These are phyloP conservation scores for Stentor roeselii DNA, from an alignment of 73 alveolate species.

Conservation along the genomic window DNA sequence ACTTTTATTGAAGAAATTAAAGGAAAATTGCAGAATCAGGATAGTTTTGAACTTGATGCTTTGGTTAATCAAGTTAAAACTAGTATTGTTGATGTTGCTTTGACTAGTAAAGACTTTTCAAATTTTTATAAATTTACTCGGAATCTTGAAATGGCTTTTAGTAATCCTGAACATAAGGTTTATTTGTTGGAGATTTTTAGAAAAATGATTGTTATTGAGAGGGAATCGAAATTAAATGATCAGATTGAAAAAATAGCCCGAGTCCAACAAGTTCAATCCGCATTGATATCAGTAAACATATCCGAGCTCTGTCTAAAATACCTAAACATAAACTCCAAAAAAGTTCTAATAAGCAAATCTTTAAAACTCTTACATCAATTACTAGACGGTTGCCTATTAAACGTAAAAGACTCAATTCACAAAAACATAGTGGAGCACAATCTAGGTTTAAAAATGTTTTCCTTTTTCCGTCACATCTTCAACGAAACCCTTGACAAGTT, in stretches of 20 bases:
- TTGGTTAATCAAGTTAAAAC: background rate
- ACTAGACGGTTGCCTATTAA: background rate
- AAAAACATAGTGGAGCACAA: background rate
- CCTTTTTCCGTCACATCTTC: background rate
- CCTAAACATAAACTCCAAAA: background rate
- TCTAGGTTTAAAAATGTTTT: background rate
- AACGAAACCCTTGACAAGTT: background rate
- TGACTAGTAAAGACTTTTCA: background rate
- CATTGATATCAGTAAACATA: background rate
- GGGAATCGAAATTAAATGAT: background rate
- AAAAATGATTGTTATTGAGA: background rate
- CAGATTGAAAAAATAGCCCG: background rate
- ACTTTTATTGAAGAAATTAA: no score
- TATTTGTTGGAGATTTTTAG: conserved; percentile 19
- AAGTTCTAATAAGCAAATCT: background rate
- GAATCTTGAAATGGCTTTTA: conserved; percentile 71
- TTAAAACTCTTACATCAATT: background rate
- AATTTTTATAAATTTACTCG: conserved; percentile 43
- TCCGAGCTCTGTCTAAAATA: background rate
- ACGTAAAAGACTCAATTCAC: background rate
- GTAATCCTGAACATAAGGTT: conserved; percentile 55
- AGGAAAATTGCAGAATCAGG: background rate
- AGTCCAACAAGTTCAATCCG: background rate
- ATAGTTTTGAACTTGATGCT: background rate
- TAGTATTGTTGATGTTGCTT: background rate